Percentiles rank a stretch among this genome's conserved stretches.
Conservation (phyloP, 2,329 filamentous ascomycete species). For the Neonectria faginata region DNA sequence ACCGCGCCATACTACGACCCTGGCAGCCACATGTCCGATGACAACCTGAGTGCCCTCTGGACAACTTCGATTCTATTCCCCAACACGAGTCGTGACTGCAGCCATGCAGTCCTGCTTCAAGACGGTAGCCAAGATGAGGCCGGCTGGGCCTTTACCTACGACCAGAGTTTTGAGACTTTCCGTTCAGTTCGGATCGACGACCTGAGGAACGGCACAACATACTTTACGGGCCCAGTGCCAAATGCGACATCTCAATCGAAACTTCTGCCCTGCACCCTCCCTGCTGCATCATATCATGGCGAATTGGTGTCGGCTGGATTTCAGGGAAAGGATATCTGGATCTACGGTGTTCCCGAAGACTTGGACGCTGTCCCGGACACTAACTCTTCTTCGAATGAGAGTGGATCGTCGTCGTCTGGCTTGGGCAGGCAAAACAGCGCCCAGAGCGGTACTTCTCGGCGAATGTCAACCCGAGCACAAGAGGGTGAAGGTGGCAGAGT, state of each 20-base stretch:
- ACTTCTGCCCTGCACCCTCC: conserved; percentile 74
- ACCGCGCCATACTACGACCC: conserved; percentile 85
- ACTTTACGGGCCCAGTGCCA: conserved; percentile 78
- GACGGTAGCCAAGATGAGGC: conserved; percentile 72
- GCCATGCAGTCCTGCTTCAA: conserved; percentile 78
- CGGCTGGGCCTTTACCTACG: conserved; percentile 82
- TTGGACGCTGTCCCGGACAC: conserved; percentile 71
- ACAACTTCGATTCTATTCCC: conserved; percentile 88
- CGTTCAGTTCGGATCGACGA: conserved; percentile 81
- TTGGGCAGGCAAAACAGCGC: conserved; percentile 49
- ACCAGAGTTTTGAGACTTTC: conserved; percentile 81
- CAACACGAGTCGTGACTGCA: conserved; percentile 82
- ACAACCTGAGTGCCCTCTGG: conserved; percentile 81
- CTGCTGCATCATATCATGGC: conserved; percentile 75
- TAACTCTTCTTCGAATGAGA: conserved; percentile 35
- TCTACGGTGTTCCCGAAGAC: conserved; percentile 82
- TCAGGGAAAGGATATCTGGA: conserved; percentile 77
- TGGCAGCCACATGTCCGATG: conserved; percentile 72
- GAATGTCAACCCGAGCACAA: conserved; percentile 48
- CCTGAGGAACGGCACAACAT: conserved; percentile 79
- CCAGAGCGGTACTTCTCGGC: conserved; percentile 46
- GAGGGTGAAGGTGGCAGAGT: conserved; percentile 54
- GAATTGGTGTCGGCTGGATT: conserved; percentile 82
- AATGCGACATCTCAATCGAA: conserved; percentile 64
- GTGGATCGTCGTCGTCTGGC: conserved; percentile 41